Evolutionary conservation across 2,329 filamentous ascomycete genomes (phyloP), one percentile per base, ranked within the genome.

Genomic region (Alternaria hordeiaustralica): DNA sequence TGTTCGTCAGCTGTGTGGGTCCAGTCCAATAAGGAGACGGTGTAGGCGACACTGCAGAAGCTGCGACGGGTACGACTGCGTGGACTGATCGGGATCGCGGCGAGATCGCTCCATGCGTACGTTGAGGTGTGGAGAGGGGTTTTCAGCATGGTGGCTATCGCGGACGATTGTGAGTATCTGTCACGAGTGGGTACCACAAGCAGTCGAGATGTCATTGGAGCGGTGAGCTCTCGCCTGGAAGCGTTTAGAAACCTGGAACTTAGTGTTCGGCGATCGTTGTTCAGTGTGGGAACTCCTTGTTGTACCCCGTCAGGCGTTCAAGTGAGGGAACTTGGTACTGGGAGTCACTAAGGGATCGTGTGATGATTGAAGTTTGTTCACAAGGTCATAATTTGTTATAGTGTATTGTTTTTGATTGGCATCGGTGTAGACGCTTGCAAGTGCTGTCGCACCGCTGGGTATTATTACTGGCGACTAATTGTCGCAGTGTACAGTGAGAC

Each of bases 371-470:
- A 55, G 20, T 18, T 43, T 46, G 53, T 54, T 41, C 43, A 28
- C 36, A 41, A 28, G 25, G 50, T 44, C 26, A 36, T 43, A 21
- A 23, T 59, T n/a, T 51, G 13, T 23, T 36, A 28, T 53, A 25
- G 12, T 36, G 26, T 21, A 20, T 53, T 45, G 49, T 59, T 26
- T 59, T 50, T 54, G n/a, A 59, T 36, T 13, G 28, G 56, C 55
- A 50, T 63, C 30, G 55, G 49, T 18, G 28, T 28, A 33, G 25
- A 50, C 43, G 49, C 21, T 28, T 56, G 60, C 50, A 41, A 53
- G 50, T 65, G 60, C 55, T 65, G 36, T 62, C 12, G 55, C 65
- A 67, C 62, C 55, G 30, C 46, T 54, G 65, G 65, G 62, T 65
- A 67, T 63, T 67, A 67, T 65, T 44, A 53, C 55, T 36, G 49